Evolutionary conservation across 805 yeast genomes (phyloP), one percentile per base, ranked within the genome.

Genomic region (Lipomyces starkeyi): DNA sequence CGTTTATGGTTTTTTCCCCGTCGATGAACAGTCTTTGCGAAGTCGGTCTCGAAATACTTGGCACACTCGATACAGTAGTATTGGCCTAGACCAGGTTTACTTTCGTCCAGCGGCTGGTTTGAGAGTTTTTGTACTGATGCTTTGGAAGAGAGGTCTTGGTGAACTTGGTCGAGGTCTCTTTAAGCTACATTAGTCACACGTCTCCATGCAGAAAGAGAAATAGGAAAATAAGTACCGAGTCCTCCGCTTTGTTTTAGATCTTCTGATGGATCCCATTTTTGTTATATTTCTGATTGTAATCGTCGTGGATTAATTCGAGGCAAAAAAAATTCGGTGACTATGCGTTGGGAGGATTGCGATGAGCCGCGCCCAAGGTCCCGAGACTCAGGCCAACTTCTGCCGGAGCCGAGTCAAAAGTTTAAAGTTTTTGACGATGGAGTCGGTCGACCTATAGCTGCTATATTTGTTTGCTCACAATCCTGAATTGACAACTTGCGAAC

Each of bases 21-120:
- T 70, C 84, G 80, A 80, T 95, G 99, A 14, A 88, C 83, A 68
- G 86, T 87, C 64, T 91, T 82, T 7, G 97, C 90, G 40, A 80
- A 78, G 58, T 90, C 92, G 66, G 88, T 88, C 77, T 93, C 97
- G 76, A 87, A 92, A 79, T 95, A 92, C 77, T 89, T 91, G 60
- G 97, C 96, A 83, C 99, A 95, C 71, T 93, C 97, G 63, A 95
- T 84, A 79, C 98, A 95, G 79, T 91, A 95, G 79, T 86, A 89
- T 79, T 95, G 98, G 17, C 97, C 99, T 72, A 95, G 81, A 1
- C 99, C 99, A 0, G 98, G 93, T 58, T 71, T 62, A 22, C 59
- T 59, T 55, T 70, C 72, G 62, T 70, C 73, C 29, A 69, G 59
- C 4, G 91, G 90, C 79, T 94, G 98, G 77, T 90, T 88, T 76